A percentile compares a stretch with the other conserved stretches of the same genome.
Conservation (phyloP, 2,329 filamentous ascomycete species). For the Aspergillus ruber region DNA sequence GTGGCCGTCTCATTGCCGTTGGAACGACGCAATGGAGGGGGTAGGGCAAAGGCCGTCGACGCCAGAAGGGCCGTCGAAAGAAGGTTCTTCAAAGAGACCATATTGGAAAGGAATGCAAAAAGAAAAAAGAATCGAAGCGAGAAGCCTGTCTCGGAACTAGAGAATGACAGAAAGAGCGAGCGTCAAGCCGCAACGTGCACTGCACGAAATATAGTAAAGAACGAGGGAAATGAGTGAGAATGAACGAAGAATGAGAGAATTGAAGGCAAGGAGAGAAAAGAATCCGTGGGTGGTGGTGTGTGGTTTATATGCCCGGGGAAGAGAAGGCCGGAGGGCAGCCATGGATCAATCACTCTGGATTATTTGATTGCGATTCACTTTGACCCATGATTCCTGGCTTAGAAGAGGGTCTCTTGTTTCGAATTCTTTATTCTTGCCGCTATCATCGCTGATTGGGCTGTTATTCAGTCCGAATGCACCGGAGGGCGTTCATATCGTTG, state of each 20-base stretch:
- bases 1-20: constrained; percentile 12
- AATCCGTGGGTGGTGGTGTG: not conserved
- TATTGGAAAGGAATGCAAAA: constrained; percentile 15
- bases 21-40: constrained; percentile 13
- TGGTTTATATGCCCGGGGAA: not conserved
- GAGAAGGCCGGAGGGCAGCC: not conserved
- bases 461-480: no score
- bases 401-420: no score
- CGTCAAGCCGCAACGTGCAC: constrained; percentile 21
- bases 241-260: constrained; percentile 5
- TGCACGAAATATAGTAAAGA: constrained; percentile 20
- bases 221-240: constrained; percentile 3
- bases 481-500: no score
- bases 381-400: no score
- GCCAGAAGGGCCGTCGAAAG: constrained; percentile 29
- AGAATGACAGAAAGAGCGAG: constrained; percentile 8
- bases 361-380: not conserved
- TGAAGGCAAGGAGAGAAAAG: constrained; percentile 8
- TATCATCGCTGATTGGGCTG: no score
- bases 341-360: not conserved
- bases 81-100: constrained; percentile 34
- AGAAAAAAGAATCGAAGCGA: constrained; percentile 12
- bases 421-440: no score
- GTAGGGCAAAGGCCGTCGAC: constrained; percentile 26
- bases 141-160: constrained; percentile 7